Percentiles rank a stretch among this genome's conserved stretches.
Evolutionary conservation across 2,329 filamentous ascomycete genomes (phyloP).

Genomic region (Ambrosiella beaveri): DNA sequence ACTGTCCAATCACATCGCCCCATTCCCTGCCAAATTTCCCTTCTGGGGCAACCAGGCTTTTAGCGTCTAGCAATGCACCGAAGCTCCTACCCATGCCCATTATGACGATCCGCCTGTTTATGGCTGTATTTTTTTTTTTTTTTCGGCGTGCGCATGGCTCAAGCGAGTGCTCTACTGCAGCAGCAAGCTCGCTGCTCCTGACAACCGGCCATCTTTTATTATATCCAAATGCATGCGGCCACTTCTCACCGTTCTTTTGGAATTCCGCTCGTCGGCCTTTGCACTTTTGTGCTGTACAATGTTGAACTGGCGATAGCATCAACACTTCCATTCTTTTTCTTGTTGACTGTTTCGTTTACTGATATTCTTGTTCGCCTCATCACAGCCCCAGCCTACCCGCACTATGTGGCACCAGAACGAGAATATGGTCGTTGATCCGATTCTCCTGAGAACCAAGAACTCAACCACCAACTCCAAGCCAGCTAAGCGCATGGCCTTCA

Average conservation of each 20-base stretch:
- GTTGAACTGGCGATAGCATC: not conserved
- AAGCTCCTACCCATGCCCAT: not conserved
- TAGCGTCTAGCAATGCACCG: slow-evolving; percentile 1
- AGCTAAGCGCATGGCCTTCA: slow-evolving; percentile 63
- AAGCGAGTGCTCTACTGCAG: not conserved
- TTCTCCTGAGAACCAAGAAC: slow-evolving; percentile 27
- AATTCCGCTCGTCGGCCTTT: not conserved
- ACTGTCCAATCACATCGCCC: slow-evolving; percentile 6
- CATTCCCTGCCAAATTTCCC: slow-evolving; percentile 9
- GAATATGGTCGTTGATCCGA: slow-evolving; percentile 43
- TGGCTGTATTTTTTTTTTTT: not conserved
- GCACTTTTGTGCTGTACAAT: not conserved
- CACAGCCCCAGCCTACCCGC: slow-evolving; percentile 25
- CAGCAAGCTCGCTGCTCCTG: not conserved
- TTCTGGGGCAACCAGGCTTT: slow-evolving; percentile 6
- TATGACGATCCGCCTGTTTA: not conserved
- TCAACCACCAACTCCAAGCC: slow-evolving; percentile 22
- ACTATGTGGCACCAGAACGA: slow-evolving; percentile 45
- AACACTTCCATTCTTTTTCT: not conserved
- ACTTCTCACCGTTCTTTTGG: not conserved
- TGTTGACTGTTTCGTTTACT: not conserved
- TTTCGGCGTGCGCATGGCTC: not conserved
- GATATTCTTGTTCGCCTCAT: slow-evolving; percentile 3
- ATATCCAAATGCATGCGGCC: not conserved
- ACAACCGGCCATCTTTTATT: not conserved